phyloP scores from a whole-genome alignment of 23 red algal genomes.

The Gracilaria gracilis region DNA sequence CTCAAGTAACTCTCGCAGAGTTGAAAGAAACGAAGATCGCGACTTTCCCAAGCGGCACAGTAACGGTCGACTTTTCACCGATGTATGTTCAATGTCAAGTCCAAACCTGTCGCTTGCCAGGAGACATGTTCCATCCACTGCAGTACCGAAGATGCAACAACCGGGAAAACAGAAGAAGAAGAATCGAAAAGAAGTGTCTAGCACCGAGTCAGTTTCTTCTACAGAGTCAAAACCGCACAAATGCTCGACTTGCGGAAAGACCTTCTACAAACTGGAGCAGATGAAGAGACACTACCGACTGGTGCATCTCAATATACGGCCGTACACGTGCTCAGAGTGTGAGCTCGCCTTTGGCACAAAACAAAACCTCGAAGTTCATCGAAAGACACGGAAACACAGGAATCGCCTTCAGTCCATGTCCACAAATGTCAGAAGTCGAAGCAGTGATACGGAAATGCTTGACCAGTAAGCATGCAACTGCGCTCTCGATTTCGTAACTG shows the following conservation, averaged over 20 bases:
- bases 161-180: background rate
- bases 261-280: conserved; percentile 69
- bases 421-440: background rate
- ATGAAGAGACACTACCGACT: conserved; percentile 68
- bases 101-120: background rate
- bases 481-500: background rate
- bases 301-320: conserved; percentile 60
- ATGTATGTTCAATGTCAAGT: conserved; percentile 22
- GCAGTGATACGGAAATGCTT: background rate
- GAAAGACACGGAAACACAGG: conserved; percentile 63
- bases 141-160: background rate
- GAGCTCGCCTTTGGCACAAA: conserved; percentile 74
- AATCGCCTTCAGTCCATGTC: background rate
- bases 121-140: background rate
- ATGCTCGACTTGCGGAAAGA: conserved; percentile 50
- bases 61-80: background rate
- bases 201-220: conserved; percentile 20
- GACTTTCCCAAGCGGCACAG: background rate
- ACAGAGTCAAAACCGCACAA: conserved; percentile 47
- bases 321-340: conserved; percentile 46
- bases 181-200: background rate
- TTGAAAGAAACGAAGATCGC: background rate
- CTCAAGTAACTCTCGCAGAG: conserved; percentile 4
- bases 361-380: conserved; percentile 74
- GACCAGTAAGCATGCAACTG: background rate